These are phyloP conservation scores for Suhomyces xylopsoci DNA, from an alignment of 805 yeast genomes.

Conservation along the genomic window DNA sequence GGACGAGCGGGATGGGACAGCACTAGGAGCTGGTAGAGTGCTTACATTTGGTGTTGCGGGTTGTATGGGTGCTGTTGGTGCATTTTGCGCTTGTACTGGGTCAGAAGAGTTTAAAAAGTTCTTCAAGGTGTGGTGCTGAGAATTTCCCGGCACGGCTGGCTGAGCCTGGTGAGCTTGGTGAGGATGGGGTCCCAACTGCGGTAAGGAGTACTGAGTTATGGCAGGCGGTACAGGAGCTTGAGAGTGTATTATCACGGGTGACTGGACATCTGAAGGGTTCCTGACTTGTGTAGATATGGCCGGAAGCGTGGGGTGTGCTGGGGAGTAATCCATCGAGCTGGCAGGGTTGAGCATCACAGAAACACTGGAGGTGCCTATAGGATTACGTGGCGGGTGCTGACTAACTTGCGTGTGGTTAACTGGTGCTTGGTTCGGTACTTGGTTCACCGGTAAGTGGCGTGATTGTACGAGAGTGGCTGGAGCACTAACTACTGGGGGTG, in stretches of 20 bases:
- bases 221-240: not conserved
- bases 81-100: not conserved
- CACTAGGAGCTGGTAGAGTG: not conserved
- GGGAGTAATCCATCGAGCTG: not conserved
- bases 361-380: not conserved
- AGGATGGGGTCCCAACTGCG: not conserved
- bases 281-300: not conserved
- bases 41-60: not conserved
- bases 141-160: not conserved
- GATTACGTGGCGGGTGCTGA: not conserved
- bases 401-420: not conserved
- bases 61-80: not conserved
- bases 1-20: not conserved
- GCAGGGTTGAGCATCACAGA: slow-evolving; percentile 1
- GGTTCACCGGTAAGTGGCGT: not conserved
- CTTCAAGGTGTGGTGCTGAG: not conserved
- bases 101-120: not conserved
- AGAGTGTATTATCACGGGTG: slow-evolving; percentile 3
- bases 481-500: not conserved
- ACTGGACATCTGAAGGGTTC: not conserved
- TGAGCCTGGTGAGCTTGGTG: not conserved
- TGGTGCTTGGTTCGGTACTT: not conserved
- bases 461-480: not conserved
- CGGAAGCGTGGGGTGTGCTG: not conserved
- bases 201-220: not conserved